These are phyloP conservation scores for Komagataella pastoris DNA, from an alignment of 805 yeast genomes.

Conservation along the genomic window DNA sequence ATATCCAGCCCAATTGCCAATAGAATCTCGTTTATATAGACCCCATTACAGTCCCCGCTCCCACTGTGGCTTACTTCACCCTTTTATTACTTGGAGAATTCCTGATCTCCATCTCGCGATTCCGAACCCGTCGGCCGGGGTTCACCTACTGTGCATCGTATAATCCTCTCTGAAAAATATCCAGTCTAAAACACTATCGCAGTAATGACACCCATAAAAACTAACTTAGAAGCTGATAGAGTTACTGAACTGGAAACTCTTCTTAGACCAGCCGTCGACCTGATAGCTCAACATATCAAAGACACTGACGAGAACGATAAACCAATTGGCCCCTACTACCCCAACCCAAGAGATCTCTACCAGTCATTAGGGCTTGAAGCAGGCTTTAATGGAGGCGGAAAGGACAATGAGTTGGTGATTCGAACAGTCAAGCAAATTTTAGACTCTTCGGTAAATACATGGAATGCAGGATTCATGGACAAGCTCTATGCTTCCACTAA, in stretches of 20 bases:
- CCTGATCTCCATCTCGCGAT: background rate
- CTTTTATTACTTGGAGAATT: background rate
- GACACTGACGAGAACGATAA: constrained; percentile 29
- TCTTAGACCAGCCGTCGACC: constrained; percentile 34
- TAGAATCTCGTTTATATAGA: too few relatives aligned
- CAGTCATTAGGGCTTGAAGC: constrained; percentile 15
- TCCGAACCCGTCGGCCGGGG: background rate
- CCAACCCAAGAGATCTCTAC: constrained; percentile 33
- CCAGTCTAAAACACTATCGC: background rate
- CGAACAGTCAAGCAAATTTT: constrained; percentile 24
- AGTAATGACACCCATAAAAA: constrained; percentile 5
- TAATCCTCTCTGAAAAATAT: background rate
- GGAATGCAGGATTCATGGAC: constrained; percentile 82
- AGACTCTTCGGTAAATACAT: constrained; percentile 62
- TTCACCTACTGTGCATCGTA: background rate
- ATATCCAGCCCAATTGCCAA: too few relatives aligned
- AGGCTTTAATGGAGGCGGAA: background rate
- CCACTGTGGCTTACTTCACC: background rate
- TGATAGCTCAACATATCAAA: constrained; percentile 38
- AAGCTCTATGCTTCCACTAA: constrained; percentile 78
- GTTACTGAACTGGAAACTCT: constrained; percentile 43
- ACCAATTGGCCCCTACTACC: constrained; percentile 34
- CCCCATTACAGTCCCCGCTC: background rate
- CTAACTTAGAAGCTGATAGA: constrained; percentile 33
- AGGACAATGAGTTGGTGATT: constrained; percentile 16